Evolutionary conservation across 257 asterid species (phyloP), one percentile per base, ranked within the genome.

Genomic region (Paulownia fortunei): DNA sequence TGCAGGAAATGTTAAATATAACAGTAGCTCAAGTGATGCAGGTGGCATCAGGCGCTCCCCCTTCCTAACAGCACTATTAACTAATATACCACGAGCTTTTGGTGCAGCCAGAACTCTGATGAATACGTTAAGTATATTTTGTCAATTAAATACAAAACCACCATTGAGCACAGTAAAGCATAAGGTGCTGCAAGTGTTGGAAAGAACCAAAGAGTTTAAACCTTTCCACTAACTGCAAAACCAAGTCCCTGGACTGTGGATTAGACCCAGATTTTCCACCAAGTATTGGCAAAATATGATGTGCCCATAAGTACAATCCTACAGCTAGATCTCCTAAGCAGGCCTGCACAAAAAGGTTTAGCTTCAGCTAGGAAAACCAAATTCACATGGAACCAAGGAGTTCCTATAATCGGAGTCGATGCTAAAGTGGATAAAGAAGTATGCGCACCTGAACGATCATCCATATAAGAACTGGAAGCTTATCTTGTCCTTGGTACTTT

Each of bases 181-280:
- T 66, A 26, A 32, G 32, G n/a, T 4, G 34, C 16, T 47, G 41
- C 27, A 76, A 72, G n/a, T 34, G 52, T 18, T 63, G 6, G 34
- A 59, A 41, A 77, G 19, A 74, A 24, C 2, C 13, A 39, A 51
- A 51, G 51, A 37, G 18, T 69, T 27, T 76, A 69, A 73, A 94
- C 98, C 97, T 92, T 87, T 94, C 98, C 62, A 82, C 92, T 18
- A 85, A 72, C 92, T 94, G 98, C 90, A 90, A 81, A 76, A 94
- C 89, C 84, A 92, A 63, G 86, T 94, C 97, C 86, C 97, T 83
- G 10, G 85, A 62, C 30, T 85, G 94, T 16, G 96, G 94, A 74
- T 92, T 94, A 49, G 97, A 89, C 71, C 94, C 89, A 3, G 89
- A 72, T 73, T 92, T 90, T 79, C 97, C 97, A 41, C 92, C 96